Base-by-base conservation (phyloP, 805 yeast species). In the Jamesozyma jinghongensis region DNA sequence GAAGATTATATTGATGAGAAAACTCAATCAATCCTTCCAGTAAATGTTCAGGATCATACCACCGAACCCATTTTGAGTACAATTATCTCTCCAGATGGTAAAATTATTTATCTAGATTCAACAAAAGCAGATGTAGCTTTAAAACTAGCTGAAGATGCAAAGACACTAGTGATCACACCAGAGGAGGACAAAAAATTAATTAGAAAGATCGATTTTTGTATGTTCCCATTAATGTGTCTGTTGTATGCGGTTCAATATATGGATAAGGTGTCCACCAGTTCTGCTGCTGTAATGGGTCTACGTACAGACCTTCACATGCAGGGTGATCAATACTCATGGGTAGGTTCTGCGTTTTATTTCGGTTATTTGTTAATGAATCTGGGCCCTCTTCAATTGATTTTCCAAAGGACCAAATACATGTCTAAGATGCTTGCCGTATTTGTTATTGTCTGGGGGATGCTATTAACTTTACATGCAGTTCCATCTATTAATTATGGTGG, bases 281-380 rank as follows among this genome's bases (percentile, higher is more conserved):
- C 68, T 35, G 75, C 79, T 1, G 68, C 79, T 5, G 69, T 77
- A 30, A 65, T 71, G 70, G 81, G 77, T 35, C 59, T 71, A 37
- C 59, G 63, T 46, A 55, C 50, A 7, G 79, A 67, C 43, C 57
- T 68, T 47, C 60, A 62, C 43, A 74, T 75, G 75, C 45, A 53
- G 42, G 66, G 67, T 28, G 43, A 52, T 27, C 57, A 67, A 53
- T 70, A 74, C 50, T 57, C 74, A 37, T 74, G 82, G 79, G 60
- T 71, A 13, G 75, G 80, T n/a, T 68, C 80, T 1, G 69, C 75
- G 7, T 79, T 78, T 48, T 78, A 77, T 51, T 55, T 81, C 31
- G 88, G 87, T 3, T 82, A 79, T 53, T 56, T 81, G 37, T 65
- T 63, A 7, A 79, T 76, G 51, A 79, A 75, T 48, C 59, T 72